Base-by-base conservation (phyloP, 2,329 filamentous ascomycete genomes). In the Hypoxylon sp. region DNA sequence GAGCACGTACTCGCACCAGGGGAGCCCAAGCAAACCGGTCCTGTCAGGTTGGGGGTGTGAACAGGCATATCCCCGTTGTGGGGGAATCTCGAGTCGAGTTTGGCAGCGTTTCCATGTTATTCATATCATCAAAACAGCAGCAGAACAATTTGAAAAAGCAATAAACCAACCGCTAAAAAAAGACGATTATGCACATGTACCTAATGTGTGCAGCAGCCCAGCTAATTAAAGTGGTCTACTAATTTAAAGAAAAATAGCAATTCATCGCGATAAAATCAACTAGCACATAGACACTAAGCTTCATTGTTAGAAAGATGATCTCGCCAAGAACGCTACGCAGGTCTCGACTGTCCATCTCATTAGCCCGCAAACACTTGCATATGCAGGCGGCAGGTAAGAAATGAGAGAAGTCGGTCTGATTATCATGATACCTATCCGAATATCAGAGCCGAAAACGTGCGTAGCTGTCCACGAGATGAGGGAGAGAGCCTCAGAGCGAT, bases 401-500 rank as follows among this genome's bases (percentile, higher is more conserved):
- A 37, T 23, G 50, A 25, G 21, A 30, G 35, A 30, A 38, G 32
- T 27, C 48, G 47, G 51, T 51, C 50, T 55, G 30, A 43, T 46
- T 30, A 51, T 38, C 34, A 55, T 46, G 41, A 50, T 55, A 46
- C 26, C 38, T 44, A 50, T 43, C 19, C 41, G 54, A 26, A 55
- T 21, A 52, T 55, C 38, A 48, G 51, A 40, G 42, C 42, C 26
- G 25, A 41, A 43, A 43, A 46, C 26, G 37, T 32, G 46, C 31
- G 25, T 49, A 36, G 49, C 36, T 53, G 8, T 32, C 38, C 43
- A 27, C 37, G 30, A 51, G 35, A 27, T 35, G 30, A 51, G 35
- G 50, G 48, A 47, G 56, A 50, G 52, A 59, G 56, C 56, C 46
- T 59, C 49, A 54, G 46, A 52, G 49, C 35, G 45, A 49, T 46